A percentile compares a stretch with the other conserved stretches of the same genome.
phyloP scores from a whole-genome alignment of 176 grass and related monocot genomes.

The Eleusine indica region DNA sequence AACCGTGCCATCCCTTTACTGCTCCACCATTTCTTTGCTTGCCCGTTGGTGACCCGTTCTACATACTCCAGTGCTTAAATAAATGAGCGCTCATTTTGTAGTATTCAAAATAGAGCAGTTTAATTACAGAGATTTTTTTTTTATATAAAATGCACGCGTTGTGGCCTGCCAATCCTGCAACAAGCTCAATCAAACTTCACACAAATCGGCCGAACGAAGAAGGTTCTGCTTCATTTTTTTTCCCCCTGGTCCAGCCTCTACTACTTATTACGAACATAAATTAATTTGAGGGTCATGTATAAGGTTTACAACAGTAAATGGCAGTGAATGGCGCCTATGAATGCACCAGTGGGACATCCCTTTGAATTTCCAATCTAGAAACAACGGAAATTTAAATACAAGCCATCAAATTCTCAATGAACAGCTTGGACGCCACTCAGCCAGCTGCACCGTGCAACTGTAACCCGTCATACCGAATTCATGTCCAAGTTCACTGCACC shows the following conservation, averaged over 20 bases:
- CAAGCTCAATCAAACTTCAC: no score
- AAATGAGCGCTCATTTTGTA: no score
- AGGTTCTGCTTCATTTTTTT: not conserved
- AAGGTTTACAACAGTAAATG: not conserved
- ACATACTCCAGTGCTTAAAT: no score
- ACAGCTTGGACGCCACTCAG: not conserved
- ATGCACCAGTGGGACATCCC: not conserved
- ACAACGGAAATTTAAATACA: not conserved
- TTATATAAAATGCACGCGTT: no score
- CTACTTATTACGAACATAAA: not conserved
- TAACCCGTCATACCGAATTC: not conserved
- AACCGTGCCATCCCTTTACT: slow-evolving; percentile 3
- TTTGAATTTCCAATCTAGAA: not conserved
- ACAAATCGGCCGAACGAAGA: not conserved
- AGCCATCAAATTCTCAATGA: not conserved
- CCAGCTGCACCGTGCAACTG: not conserved
- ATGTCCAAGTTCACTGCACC: not conserved
- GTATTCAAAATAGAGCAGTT: no score
- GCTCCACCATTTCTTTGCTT: no score
- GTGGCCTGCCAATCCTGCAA: no score
- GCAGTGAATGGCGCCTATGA: not conserved
- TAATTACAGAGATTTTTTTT: no score
- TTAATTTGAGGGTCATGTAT: not conserved
- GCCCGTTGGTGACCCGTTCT: no score
- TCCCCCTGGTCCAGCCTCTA: not conserved